Evolutionary conservation across 2,329 filamentous ascomycete genomes (phyloP).

Genomic region (Xylaria sp.): DNA sequence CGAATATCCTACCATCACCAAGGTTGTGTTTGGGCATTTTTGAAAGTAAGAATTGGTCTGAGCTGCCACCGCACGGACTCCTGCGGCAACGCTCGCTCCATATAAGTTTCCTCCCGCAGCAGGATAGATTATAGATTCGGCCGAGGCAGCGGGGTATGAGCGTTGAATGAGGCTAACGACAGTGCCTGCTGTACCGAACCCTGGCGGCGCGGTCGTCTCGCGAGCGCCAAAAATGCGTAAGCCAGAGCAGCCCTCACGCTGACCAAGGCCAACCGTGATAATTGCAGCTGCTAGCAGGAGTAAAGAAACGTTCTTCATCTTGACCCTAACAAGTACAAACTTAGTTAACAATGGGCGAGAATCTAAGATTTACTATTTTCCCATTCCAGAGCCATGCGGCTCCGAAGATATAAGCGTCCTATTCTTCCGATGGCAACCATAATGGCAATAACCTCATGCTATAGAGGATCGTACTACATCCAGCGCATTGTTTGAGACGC

Average conservation of each 20-base stretch:
- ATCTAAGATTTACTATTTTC: not conserved
- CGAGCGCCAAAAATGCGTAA: constrained; percentile 62
- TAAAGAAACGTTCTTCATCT: constrained; percentile 15
- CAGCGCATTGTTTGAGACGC: not conserved
- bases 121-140: constrained; percentile 62
- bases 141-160: constrained; percentile 50
- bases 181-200: constrained; percentile 56
- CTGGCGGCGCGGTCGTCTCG: constrained; percentile 59
- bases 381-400: constrained; percentile 9
- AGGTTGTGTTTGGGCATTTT: constrained; percentile 62
- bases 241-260: constrained; percentile 51
- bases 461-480: not conserved
- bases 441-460: constrained; percentile 5
- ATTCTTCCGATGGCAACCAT: constrained; percentile 7
- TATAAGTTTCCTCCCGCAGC: constrained; percentile 66
- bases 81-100: constrained; percentile 61
- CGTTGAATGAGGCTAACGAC: constrained; percentile 57
- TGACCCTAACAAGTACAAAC: not conserved
- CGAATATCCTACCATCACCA: constrained; percentile 70
- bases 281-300: constrained; percentile 14
- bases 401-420: not conserved
- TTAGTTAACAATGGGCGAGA: not conserved
- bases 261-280: constrained; percentile 3
- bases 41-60: constrained; percentile 60
- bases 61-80: constrained; percentile 62